Evolutionary conservation across 441 rosid genomes (phyloP).

Genomic region (Gossypium gossypioides): DNA sequence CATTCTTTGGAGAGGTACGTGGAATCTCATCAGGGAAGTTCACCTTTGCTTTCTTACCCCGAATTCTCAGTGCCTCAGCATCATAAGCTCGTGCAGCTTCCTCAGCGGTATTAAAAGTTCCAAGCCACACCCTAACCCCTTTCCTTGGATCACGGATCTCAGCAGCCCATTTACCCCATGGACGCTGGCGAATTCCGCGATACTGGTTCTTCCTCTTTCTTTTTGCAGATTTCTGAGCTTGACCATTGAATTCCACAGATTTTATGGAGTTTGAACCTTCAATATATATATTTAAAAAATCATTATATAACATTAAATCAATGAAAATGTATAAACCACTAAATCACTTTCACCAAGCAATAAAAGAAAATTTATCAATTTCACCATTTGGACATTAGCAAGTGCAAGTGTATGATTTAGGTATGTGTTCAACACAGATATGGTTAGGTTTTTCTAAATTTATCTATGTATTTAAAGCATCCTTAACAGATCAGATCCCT

Average conservation of each 20-base stretch:
- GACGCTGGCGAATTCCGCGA: slow-evolving; percentile 87
- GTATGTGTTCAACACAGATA: too few species aligned
- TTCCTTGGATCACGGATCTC: slow-evolving; percentile 92
- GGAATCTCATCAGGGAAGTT: slow-evolving; percentile 73
- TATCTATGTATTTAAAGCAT: too few species aligned
- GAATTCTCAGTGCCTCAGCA: slow-evolving; percentile 68
- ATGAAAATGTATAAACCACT: background rate
- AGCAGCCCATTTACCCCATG: slow-evolving; percentile 99
- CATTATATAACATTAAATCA: background rate
- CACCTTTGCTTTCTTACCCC: slow-evolving; percentile 81
- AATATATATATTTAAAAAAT: slow-evolving; percentile 4
- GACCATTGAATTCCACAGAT: slow-evolving; percentile 36
- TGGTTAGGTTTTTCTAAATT: too few species aligned
- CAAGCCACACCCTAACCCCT: slow-evolving; percentile 92
- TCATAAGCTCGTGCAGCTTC: slow-evolving; percentile 96
- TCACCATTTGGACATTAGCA: too few species aligned
- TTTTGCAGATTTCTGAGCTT: slow-evolving; percentile 56
- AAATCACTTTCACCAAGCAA: background rate
- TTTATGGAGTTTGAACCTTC: slow-evolving; percentile 37
- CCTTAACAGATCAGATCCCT: too few species aligned
- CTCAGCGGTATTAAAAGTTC: slow-evolving; percentile 87
- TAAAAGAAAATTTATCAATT: background rate
- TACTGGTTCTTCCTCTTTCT: slow-evolving; percentile 90
- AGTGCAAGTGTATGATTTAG: too few species aligned
- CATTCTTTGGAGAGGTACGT: slow-evolving; percentile 27